Percentiles rank a stretch among this genome's conserved stretches.
These are phyloP conservation scores for Lodderomyces pseudojiufengensis DNA, from an alignment of 1,139 yeast genomes.

Conservation along the genomic window DNA sequence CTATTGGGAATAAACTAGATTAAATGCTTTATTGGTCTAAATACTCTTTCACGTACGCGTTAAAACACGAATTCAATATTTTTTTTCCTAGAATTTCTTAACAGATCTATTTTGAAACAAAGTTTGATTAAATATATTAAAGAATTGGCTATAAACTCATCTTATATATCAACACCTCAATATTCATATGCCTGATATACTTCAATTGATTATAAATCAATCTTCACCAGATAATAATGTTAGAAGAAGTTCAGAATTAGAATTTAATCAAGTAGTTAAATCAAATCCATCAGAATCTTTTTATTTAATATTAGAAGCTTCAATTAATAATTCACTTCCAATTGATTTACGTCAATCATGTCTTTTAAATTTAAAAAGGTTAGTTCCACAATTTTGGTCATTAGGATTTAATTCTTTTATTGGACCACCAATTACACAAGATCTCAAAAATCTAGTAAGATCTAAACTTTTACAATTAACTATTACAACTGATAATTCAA, in stretches of 20 bases:
- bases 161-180: no score
- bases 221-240: conserved; percentile 35
- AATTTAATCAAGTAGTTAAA: conserved; percentile 25
- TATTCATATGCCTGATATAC: conserved; percentile 11
- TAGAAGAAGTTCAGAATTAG: conserved; percentile 34
- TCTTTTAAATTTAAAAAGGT: conserved; percentile 61
- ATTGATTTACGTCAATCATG: conserved; percentile 58
- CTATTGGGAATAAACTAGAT: no score
- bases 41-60: no score
- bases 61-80: no score
- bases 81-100: no score
- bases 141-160: no score
- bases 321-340: conserved; percentile 21
- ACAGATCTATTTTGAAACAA: neutral
- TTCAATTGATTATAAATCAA: conserved; percentile 28
- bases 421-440: conserved; percentile 62
- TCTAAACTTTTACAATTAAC: conserved; percentile 49
- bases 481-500: conserved; percentile 50
- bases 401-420: conserved; percentile 74
- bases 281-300: conserved; percentile 32
- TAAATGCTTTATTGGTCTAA: no score
- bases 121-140: no score
- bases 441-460: conserved; percentile 50
- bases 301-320: conserved; percentile 25
- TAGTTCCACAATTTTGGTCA: conserved; percentile 79